Evolutionary conservation across 768 basidiomycete species (phyloP).

Genomic region (Pisolithus marmoratus): DNA sequence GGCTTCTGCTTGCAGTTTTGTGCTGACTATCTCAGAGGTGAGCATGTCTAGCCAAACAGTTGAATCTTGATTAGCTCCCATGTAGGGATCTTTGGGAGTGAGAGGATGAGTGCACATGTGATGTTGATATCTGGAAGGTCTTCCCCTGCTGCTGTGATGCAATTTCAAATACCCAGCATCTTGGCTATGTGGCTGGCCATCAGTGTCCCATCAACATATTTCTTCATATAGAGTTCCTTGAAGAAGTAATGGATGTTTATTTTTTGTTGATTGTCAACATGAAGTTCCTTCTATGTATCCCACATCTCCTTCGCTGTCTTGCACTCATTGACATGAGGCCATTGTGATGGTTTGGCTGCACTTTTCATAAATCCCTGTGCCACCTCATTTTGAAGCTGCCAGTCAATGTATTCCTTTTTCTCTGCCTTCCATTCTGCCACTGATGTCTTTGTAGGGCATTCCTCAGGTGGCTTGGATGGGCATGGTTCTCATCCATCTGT

Average conservation of each 20-base stretch:
- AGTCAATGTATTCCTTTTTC: slow-evolving; percentile 6
- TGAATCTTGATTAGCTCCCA: slow-evolving; percentile 10
- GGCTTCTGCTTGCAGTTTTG: too few species aligned
- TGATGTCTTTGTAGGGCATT: neutral
- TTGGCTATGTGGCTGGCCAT: slow-evolving; percentile 8
- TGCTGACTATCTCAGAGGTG: too few species aligned
- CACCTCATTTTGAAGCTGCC: slow-evolving; percentile 1
- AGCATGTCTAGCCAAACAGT: too few species aligned
- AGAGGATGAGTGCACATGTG: slow-evolving; percentile 3
- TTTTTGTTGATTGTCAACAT: slow-evolving; percentile 7
- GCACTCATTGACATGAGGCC: slow-evolving; percentile 1
- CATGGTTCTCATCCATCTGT: neutral
- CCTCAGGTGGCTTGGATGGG: neutral
- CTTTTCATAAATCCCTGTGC: slow-evolving; percentile 8
- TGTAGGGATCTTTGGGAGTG: neutral
- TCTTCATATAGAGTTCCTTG: slow-evolving; percentile 8
- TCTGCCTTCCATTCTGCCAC: neutral
- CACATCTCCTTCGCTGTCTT: neutral
- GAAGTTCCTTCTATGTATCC: slow-evolving; percentile 1
- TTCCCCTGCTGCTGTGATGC: slow-evolving; percentile 7
- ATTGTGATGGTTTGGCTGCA: slow-evolving; percentile 5
- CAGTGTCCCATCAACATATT: slow-evolving; percentile 5
- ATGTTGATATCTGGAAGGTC: slow-evolving; percentile 2
- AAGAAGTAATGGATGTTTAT: slow-evolving; percentile 11
- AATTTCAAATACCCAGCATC: slow-evolving; percentile 7